Base-by-base conservation (phyloP, 2,329 filamentous ascomycete genomes). In the Exophiala spinifera region DNA sequence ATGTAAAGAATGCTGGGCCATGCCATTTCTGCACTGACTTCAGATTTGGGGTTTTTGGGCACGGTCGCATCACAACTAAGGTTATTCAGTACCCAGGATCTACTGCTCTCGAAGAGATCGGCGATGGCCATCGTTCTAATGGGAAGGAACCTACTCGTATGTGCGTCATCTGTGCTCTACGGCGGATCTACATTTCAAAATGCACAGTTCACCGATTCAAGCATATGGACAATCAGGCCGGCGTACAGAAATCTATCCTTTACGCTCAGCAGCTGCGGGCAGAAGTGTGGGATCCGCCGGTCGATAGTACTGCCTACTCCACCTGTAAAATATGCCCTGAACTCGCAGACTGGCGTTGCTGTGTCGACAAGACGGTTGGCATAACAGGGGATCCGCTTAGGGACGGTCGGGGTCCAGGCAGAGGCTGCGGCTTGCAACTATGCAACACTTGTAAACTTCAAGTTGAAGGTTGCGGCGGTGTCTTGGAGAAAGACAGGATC, bases 11-110 rank as follows among this genome's bases (percentile, higher is more conserved):
- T n/a, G 11, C 7, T 10, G 15, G 21, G 42, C 8, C 33, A 46
- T 19, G 63, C 39, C 53, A 65, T 33, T 65, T 65, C 40, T 64
- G 62, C 44, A 8, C 34, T 13, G 58, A 65, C 42, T 62, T 57
- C 34, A 52, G 57, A 31, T 62, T 57, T 31, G 57, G 61, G 11
- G 54, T 65, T 23, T 60, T 55, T 40, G 63, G 63, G 36, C 52
- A 52, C 44, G 60, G 61, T 25, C 33, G 45, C 23, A 23, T 52
- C 14, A 31, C 39, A 4, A 51, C 57, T 11, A 31, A 55, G 20
- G 57, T 65, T n/a, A 49, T 58, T 17, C 42, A 44, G 20, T 37
- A 54, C 10, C 19, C 46, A 10, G 53, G 51, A 17, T 37, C 39
- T 4, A 25, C 49, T 14, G 31, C 31, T n/a, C 54, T 57, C 13